Evolutionary conservation across 495 filamentous ascomycete species (phyloP).

Genomic region (Aspergillus coremiiformis): DNA sequence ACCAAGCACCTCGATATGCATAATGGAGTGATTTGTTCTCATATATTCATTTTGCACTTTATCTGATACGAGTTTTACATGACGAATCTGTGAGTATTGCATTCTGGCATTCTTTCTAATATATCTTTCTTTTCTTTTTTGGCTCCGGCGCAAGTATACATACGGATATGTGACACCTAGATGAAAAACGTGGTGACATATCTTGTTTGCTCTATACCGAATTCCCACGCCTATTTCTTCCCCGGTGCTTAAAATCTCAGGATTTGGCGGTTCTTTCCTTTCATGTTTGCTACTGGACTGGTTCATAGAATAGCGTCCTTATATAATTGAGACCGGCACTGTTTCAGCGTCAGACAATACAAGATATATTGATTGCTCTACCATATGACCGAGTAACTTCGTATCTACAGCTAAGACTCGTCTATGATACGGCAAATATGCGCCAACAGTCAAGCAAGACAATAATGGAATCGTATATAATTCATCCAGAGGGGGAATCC

Average conservation of each 20-base stretch:
- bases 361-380: neutral
- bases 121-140: neutral
- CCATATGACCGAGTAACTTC: neutral
- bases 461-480: neutral
- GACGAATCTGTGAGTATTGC: constrained; percentile 1
- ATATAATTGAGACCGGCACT: neutral
- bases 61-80: constrained; percentile 4
- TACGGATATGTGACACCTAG: neutral
- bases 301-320: neutral
- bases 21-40: neutral
- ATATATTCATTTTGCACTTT: neutral
- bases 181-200: neutral
- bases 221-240: neutral
- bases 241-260: neutral
- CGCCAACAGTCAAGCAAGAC: neutral
- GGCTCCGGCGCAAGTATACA: constrained; percentile 4
- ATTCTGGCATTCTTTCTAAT: neutral
- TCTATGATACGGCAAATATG: neutral
- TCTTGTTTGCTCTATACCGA: neutral
- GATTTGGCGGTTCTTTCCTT: neutral
- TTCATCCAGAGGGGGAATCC: neutral
- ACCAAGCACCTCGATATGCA: constrained; percentile 2
- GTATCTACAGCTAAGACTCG: neutral
- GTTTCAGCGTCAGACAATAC: neutral
- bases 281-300: neutral